A percentile compares a stretch with the other conserved stretches of the same genome.
Conservation (phyloP, 2,329 filamentous ascomycete genomes). For the Colletotrichum theobromicola region DNA sequence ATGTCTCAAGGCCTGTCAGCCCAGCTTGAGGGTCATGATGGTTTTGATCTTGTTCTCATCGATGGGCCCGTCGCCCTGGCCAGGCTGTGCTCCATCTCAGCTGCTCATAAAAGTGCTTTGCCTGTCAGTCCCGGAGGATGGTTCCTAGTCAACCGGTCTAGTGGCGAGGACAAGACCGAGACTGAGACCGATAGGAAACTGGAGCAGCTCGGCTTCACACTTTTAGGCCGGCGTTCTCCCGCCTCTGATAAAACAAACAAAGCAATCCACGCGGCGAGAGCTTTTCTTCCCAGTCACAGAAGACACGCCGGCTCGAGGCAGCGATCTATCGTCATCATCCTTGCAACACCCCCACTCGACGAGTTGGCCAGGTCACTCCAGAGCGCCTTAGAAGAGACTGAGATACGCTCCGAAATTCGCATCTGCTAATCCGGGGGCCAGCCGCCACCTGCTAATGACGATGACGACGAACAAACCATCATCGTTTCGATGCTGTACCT, state of each 20-base stretch:
- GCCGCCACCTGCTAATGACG: background rate
- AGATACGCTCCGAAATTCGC: background rate
- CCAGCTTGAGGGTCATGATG: background rate
- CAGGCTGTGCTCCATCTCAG: background rate
- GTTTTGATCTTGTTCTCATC: background rate
- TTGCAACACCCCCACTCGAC: background rate
- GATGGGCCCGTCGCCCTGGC: background rate
- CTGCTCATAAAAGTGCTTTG: background rate
- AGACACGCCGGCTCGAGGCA: background rate
- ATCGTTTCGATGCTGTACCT: background rate
- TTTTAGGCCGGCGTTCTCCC: background rate
- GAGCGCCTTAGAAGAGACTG: background rate
- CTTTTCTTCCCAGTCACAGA: background rate
- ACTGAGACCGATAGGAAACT: background rate
- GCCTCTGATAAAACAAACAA: background rate
- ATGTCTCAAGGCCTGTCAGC: background rate
- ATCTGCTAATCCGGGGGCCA: background rate
- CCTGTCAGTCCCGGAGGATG: background rate
- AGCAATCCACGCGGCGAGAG: background rate
- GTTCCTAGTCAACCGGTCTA: background rate
- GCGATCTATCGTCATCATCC: background rate
- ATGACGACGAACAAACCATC: background rate
- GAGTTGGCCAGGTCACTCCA: background rate
- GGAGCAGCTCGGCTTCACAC: background rate
- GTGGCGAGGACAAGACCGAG: background rate